Evolutionary conservation across 2,329 filamentous ascomycete genomes (phyloP).

Genomic region (Monosporascus sp.): DNA sequence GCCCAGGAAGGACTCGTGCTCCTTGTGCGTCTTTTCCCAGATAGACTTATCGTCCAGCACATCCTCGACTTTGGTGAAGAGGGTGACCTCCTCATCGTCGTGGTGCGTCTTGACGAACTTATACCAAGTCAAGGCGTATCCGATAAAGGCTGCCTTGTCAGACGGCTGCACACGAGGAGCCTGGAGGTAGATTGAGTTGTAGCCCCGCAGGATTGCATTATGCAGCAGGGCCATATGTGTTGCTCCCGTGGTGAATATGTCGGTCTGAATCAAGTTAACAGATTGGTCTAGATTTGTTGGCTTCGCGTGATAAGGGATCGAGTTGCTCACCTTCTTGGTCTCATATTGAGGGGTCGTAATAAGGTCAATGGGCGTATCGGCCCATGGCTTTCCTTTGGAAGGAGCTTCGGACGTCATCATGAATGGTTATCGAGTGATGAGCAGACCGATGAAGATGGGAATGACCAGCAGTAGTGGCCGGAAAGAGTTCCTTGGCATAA

Average conservation of each 20-base stretch:
- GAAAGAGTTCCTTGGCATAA: constrained; percentile 15
- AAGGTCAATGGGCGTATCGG: constrained; percentile 49
- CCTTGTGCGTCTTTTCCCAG: constrained; percentile 47
- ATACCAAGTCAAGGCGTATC: constrained; percentile 53
- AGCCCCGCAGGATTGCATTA: constrained; percentile 58
- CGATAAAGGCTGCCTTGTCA: constrained; percentile 53
- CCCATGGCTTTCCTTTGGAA: constrained; percentile 37
- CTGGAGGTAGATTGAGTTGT: constrained; percentile 59
- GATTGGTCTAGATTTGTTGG: neutral
- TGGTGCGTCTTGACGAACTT: constrained; percentile 57
- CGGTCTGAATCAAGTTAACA: constrained; percentile 32
- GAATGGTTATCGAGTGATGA: constrained; percentile 33
- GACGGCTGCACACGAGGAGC: constrained; percentile 44
- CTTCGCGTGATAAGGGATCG: neutral
- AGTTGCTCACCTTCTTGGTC: constrained; percentile 40
- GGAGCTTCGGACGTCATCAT: constrained; percentile 32
- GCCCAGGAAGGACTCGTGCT: constrained; percentile 49
- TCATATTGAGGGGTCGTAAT: constrained; percentile 48
- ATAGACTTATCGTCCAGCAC: constrained; percentile 45
- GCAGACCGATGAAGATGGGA: constrained; percentile 29
- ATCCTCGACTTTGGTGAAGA: constrained; percentile 51
- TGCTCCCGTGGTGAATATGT: constrained; percentile 54
- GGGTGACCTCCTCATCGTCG: constrained; percentile 51
- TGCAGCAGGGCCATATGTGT: constrained; percentile 59
- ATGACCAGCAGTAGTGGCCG: constrained; percentile 27